These are phyloP conservation scores for Hagleromyces aurorensis DNA, from an alignment of 805 yeast genomes.

Conservation along the genomic window DNA sequence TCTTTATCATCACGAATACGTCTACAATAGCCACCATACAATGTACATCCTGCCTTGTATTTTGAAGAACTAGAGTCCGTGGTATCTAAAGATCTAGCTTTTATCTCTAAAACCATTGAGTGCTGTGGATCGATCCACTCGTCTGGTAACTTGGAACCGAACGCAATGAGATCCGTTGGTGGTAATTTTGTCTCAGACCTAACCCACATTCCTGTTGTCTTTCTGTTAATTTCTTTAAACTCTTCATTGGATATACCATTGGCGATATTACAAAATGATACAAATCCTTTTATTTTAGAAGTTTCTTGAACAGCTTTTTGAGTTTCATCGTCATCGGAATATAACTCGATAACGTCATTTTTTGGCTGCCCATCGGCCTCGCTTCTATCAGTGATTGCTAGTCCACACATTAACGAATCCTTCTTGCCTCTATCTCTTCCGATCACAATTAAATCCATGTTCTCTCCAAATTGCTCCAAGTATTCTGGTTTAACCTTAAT, in stretches of 20 bases:
- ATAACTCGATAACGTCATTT: conserved; percentile 6
- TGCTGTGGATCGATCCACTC: conserved; percentile 76
- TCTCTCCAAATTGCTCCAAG: conserved; percentile 77
- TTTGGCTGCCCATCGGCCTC: conserved; percentile 6
- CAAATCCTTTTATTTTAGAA: conserved; percentile 31
- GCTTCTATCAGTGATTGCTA: conserved; percentile 40
- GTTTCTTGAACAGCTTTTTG: conserved; percentile 2
- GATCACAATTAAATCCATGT: conserved; percentile 68
- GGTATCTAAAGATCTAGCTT: conserved; percentile 63
- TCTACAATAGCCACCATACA: conserved; percentile 70
- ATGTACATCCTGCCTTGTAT: conserved; percentile 60
- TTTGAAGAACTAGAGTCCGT: conserved; percentile 35
- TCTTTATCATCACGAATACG: conserved; percentile 61
- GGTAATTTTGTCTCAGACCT: conserved; percentile 34
- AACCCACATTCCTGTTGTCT: conserved; percentile 57
- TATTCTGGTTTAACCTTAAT: conserved; percentile 89
- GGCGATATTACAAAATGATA: conserved; percentile 71
- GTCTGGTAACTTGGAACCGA: conserved; percentile 56
- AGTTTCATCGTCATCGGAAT: conserved; percentile 8
- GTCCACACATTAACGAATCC: conserved; percentile 62
- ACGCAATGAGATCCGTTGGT: conserved; percentile 37
- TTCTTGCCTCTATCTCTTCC: conserved; percentile 74
- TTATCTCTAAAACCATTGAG: conserved; percentile 74
- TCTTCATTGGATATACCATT: conserved; percentile 72
- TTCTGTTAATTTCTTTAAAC: conserved; percentile 47